Conservation (phyloP, 352 stramenopile genomes). For the Phytopythium chamaehyphon region DNA sequence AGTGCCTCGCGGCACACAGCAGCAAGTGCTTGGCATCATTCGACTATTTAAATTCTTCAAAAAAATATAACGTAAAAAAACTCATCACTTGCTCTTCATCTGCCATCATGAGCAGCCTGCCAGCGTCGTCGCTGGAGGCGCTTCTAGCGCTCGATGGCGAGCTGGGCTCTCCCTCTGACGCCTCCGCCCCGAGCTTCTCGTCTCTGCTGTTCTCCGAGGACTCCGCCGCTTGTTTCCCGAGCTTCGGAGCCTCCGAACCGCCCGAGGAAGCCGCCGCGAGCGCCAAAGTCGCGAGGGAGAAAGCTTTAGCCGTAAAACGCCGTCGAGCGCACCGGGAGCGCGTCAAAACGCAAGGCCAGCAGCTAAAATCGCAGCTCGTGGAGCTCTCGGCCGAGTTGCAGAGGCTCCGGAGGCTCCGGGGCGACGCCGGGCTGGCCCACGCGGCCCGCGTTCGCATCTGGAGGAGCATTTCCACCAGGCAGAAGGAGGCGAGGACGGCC, state of each 20-base stretch:
- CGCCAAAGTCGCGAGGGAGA: conserved; percentile 1
- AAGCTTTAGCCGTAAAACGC: conserved; percentile 7
- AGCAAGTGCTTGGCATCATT: no score
- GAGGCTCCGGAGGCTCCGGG: conserved; percentile 1
- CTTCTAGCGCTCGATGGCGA: no score
- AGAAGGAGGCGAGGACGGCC: conserved; percentile 2
- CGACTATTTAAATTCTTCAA: no score
- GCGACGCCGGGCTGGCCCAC: background rate
- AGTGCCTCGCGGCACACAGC: no score
- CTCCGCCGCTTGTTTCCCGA: background rate
- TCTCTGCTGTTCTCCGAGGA: no score
- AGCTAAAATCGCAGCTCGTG: conserved; percentile 1
- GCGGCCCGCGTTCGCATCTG: conserved; percentile 5
- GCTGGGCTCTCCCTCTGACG: no score
- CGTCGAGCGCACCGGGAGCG: conserved; percentile 6
- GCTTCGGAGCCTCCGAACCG: background rate
- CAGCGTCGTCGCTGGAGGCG: no score
- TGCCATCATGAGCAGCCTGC: no score
- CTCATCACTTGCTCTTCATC: no score
- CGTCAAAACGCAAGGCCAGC: conserved; percentile 3
- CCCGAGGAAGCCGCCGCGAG: background rate
- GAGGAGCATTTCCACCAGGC: conserved; percentile 3
- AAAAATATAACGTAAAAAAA: no score
- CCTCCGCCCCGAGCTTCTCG: no score
- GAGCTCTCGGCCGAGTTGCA: conserved; percentile 7